Base-by-base conservation (phyloP, 1,284 basidiomycete species). In the Inonotus hispidus region DNA sequence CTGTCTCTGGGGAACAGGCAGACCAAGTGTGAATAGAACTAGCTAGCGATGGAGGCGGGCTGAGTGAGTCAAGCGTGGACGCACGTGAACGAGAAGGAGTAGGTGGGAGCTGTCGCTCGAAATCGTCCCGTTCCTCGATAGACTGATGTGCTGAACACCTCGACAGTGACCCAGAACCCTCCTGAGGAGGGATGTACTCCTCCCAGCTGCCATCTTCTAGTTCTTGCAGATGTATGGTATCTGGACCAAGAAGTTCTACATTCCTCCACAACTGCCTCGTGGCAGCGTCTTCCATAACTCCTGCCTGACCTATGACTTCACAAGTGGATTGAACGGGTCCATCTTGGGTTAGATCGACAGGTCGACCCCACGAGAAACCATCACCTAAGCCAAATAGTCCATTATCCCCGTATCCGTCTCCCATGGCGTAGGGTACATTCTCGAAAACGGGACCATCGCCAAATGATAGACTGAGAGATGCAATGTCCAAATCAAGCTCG, bases 231-330 rank as follows among this genome's bases (percentile, higher is more conserved):
- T 73, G 71, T 32, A 82, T 74, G 63, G 71, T 79, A 62, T 81
- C 80, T 2, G 80, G 79, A 19, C 80, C 80, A 16, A 80, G 72
- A 1, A 81, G 64, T 58, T 81, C 79, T 3, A 74, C 79, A 57
- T 82, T 77, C 50, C 76, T 71, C 79, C 80, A 81, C 39, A 71
- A 65, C 35, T 73, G 29, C 41, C 32, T 32, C 32, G 8, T 32
- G 32, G 32, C 32, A 11, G 43, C 41, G n/a, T 62, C 41, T 35
- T 41, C 50, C 49, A 25, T 14, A 38, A 43, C 35, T 35, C 41
- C 25, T 14, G 25, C 23, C 7, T 35, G 35, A 19, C 11, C 27
- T 25, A 23, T 23, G n/a, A 14, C 21, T 50, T 29, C 32, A 10
- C n/a, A 29, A 55, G 32, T 11, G 45, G 57, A 16, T 45, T 43